Conservation (phyloP, 73 alveolate genomes). For the Tetrahymena thermophila region DNA sequence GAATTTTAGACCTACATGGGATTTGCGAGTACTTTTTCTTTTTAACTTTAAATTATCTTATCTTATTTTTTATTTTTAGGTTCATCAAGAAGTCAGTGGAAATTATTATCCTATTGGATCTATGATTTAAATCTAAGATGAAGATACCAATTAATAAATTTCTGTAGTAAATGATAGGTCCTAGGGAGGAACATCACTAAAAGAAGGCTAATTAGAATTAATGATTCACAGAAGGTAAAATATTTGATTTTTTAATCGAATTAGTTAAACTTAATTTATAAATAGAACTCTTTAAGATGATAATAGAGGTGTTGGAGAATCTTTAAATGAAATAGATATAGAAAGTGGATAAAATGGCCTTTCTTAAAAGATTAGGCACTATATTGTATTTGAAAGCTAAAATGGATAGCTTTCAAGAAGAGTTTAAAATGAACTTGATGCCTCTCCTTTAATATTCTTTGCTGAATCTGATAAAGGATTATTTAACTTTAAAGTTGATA, state of each 20-base stretch:
- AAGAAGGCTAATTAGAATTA: slow-evolving; percentile 80
- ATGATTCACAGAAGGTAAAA: slow-evolving; percentile 76
- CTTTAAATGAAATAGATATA: slow-evolving; percentile 58
- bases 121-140: slow-evolving; percentile 51
- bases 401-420: neutral
- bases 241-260: neutral
- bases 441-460: neutral
- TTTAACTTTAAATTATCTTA: neutral
- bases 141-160: neutral
- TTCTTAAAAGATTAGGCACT: neutral
- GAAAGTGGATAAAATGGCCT: neutral
- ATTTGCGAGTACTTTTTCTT: neutral
- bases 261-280: neutral
- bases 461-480: neutral
- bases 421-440: neutral
- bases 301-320: slow-evolving; percentile 76
- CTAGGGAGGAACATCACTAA: slow-evolving; percentile 78
- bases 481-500: neutral
- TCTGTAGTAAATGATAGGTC: slow-evolving; percentile 75
- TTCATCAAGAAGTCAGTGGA: slow-evolving; percentile 41
- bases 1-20: slow-evolving; percentile 55
- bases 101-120: slow-evolving; percentile 59
- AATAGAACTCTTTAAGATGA: slow-evolving; percentile 49
- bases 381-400: neutral
- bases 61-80: neutral